phyloP scores from a whole-genome alignment of 169 alveolate species.

The Fabrea salina region DNA sequence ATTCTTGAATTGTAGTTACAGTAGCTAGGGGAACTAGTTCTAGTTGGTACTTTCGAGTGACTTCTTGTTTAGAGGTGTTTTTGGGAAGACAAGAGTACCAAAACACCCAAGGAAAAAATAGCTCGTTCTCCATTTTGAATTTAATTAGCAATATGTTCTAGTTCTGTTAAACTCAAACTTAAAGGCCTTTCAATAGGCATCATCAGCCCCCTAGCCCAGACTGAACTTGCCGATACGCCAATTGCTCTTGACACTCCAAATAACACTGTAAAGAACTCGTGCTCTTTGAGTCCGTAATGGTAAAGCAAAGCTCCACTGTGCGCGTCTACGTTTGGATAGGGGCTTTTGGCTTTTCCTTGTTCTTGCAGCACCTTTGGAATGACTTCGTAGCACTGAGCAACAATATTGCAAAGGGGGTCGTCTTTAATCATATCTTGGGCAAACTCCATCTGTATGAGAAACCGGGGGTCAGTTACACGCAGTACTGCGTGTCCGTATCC shows the following conservation, averaged over 20 bases:
- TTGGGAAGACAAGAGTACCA: not conserved
- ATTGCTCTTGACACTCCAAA: slow-evolving; percentile 92
- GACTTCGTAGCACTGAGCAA: slow-evolving; percentile 56
- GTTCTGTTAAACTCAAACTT: slow-evolving; percentile 32
- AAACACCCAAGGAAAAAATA: not conserved
- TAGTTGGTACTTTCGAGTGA: not conserved
- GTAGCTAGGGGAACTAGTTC: not conserved
- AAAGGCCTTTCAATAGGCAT: slow-evolving; percentile 85
- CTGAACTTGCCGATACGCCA: slow-evolving; percentile 78
- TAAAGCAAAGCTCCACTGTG: slow-evolving; percentile 91
- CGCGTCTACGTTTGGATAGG: slow-evolving; percentile 96
- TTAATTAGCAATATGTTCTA: too few species aligned
- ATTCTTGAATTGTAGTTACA: not conserved
- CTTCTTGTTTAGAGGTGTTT: not conserved
- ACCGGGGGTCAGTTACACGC: slow-evolving; percentile 70
- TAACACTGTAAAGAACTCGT: slow-evolving; percentile 90
- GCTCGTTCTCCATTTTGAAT: not conserved
- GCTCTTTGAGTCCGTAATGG: slow-evolving; percentile 87
- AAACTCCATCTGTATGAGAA: slow-evolving; percentile 49
- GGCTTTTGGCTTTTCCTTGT: slow-evolving; percentile 86
- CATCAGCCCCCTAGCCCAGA: slow-evolving; percentile 78
- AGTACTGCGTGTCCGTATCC: slow-evolving; percentile 80
- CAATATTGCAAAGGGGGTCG: slow-evolving; percentile 51
- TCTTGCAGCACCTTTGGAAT: slow-evolving; percentile 57
- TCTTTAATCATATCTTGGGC: slow-evolving; percentile 46